Evolutionary conservation across 202 grass and related monocot genomes (phyloP), one percentile per base, ranked within the genome.

Genomic region (Setaria viridis): DNA sequence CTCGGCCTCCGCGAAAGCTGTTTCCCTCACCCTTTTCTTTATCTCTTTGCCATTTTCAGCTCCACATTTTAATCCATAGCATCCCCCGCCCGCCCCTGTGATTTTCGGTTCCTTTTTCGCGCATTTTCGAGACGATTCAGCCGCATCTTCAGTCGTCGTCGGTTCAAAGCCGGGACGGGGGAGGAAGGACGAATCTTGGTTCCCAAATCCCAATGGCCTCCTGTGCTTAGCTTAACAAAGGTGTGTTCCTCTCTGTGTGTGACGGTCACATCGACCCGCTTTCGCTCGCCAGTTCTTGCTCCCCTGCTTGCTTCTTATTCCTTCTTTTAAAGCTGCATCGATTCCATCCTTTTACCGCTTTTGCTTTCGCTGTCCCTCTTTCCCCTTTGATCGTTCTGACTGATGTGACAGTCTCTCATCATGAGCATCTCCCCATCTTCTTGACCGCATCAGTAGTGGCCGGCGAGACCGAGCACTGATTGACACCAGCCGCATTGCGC

Each of bases 291-390:
- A 87, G 20, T 71, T 63, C 42, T 59, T 77, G 67, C 51, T 47
- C 16, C 49, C 45, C 78, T 83, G 47, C 45, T 72, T 83, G 47
- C 89, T 91, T 91, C 89, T 87, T 80, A 88, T 91, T 88, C 89
- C 89, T 85, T 88, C 89, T 67, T 81, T 84, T 84, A 91, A 91
- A 85, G 85, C 85, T 91, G 64, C 81, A 25, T 84, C 76, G 76
- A 82, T 90, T 74, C 55, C 45, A 15, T 3, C 54, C 34, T 53
- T 80, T 80, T 84, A 63, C 19, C 34, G 29, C 89, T 90, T 87
- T 84, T 76, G 84, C 80, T 83, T 75, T 82, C 25, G 1, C 47
- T 48, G 8, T 21, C n/a, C 3, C 32, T 69, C 70, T 84, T 85
- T 42, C 62, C 30, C 49, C 50, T 85, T 91, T 77, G 81, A 88